Evolutionary conservation across 257 asterid species (phyloP), one percentile per base, ranked within the genome.

Genomic region (Schizonepeta tenuifolia): DNA sequence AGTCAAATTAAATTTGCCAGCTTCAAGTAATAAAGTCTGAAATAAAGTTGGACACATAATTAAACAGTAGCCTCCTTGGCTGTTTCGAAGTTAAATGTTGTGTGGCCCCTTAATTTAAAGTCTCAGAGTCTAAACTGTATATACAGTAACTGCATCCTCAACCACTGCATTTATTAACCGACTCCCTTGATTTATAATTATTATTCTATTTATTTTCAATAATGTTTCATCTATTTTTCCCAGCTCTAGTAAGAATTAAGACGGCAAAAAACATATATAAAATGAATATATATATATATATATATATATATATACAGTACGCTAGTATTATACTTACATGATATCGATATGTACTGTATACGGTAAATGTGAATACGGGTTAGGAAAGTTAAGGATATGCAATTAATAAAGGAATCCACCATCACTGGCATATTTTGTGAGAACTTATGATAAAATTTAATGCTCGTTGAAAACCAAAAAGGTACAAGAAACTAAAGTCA

Each of bases 81-180:
- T 73, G 71, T 22, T 73, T 14, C 58, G 5, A 21, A 62, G 75
- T 5, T 80, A 77, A 88, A 70, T 82, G 80, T 49, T 11, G 77
- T 11, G 77, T 77, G 86, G 83, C 73, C 80, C 80, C 73, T 55
- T 63, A 28, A 3, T 53, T 70, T 38, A 8, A 14, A 28, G 74
- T 20, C 28, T 64, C 33, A 43, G 65, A 61, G 49, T 49, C 68
- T 65, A 67, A 50, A 50, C 36, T 67, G 46, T 65, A 35, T 5
- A 35, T 35, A 35, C 38, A 35, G 7, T 36, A 36, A 51, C 62
- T 53, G 65, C 77, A 3, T 7, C 72, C 86, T 75, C 95, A 86
- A 83, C 97, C 0, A 81, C 91, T 67, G 3, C 73, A 85, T 88
- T 86, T 69, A 88, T 75, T 76, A 77, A 62, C 44, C 38, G 51